Conservation (phyloP, 2,329 filamentous ascomycete genomes). For the Arthrobotrys sinensis region DNA sequence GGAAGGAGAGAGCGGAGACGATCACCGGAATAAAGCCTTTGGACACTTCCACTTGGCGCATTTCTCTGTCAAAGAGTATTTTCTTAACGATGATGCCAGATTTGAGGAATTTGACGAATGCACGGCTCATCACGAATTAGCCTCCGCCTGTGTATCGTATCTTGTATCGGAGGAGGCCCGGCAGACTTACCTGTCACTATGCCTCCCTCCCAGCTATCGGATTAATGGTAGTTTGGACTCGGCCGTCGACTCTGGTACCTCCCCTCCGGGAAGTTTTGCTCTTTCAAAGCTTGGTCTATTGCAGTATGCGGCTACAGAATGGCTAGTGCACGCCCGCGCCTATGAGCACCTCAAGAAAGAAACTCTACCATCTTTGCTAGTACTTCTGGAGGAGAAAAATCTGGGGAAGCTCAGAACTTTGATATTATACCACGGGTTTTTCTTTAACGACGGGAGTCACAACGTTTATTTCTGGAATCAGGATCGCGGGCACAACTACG, state of each 20-base stretch:
- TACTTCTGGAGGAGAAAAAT: neutral
- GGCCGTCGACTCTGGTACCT: too few species aligned
- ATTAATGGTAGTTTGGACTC: too few species aligned
- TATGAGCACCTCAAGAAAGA: neutral
- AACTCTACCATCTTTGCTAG: neutral
- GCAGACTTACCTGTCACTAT: neutral
- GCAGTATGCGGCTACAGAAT: neutral
- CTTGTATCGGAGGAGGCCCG: neutral
- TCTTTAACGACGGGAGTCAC: too few species aligned
- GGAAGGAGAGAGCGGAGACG: neutral
- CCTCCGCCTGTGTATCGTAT: neutral
- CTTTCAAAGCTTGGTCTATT: neutral
- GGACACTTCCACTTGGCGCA: neutral
- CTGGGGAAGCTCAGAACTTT: neutral
- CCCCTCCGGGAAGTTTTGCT: too few species aligned
- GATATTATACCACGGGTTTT: too few species aligned
- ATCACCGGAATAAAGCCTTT: neutral
- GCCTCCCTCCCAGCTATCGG: too few species aligned
- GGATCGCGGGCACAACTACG: too few species aligned
- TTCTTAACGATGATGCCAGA: neutral
- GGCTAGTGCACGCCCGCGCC: neutral
- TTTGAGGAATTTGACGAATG: neutral
- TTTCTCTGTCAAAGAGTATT: neutral
- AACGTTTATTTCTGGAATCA: too few species aligned
- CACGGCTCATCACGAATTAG: neutral